phyloP scores from a whole-genome alignment of 192 early-diverging fungal genomes.

The Entomortierella lignicola region DNA sequence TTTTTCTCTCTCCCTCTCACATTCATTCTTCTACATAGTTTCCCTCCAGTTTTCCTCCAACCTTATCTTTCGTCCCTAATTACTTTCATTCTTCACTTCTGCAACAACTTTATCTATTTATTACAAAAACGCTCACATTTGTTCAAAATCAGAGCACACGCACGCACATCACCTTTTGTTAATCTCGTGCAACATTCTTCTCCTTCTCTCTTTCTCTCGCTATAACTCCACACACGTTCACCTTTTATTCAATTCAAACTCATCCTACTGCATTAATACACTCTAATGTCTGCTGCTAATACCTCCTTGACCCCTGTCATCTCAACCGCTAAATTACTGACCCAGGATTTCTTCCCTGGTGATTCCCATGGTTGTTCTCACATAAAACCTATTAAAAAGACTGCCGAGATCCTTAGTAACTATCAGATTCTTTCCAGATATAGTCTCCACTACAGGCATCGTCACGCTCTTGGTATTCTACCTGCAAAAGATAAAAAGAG shows the following conservation, averaged over 20 bases:
- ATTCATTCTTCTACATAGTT: too few species aligned
- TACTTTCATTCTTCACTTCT: too few species aligned
- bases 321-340: constrained; percentile 36
- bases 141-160: neutral
- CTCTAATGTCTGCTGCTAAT: constrained; percentile 1
- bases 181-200: neutral
- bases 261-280: too few species aligned
- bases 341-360: constrained; percentile 53
- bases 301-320: constrained; percentile 26
- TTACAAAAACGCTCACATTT: neutral
- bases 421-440: constrained; percentile 46
- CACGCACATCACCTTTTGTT: neutral
- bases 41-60: too few species aligned
- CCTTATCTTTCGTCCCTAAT: too few species aligned
- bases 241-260: neutral
- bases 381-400: constrained; percentile 34
- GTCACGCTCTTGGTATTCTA: constrained; percentile 49
- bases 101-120: neutral
- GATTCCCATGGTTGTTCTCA: constrained; percentile 49
- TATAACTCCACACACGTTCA: neutral
- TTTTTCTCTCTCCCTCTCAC: too few species aligned
- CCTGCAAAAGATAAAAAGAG: constrained; percentile 34
- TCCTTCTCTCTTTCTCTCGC: neutral
- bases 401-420: constrained; percentile 43
- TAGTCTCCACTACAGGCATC: constrained; percentile 45